Base-by-base conservation (phyloP, 768 basidiomycete genomes). In the Chalciporus piperatus region DNA sequence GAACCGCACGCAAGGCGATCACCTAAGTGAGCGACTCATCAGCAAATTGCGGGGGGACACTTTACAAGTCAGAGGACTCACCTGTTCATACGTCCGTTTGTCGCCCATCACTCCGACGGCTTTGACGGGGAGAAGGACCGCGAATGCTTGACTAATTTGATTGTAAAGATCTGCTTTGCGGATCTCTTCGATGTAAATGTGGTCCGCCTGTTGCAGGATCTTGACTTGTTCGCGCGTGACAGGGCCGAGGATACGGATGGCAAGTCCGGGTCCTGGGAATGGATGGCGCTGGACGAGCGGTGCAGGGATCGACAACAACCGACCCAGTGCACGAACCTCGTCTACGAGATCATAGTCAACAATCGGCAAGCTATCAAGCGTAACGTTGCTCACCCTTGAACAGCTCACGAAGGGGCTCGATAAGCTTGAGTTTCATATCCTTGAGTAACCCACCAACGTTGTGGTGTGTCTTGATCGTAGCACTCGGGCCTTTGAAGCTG, bases 401-500 rank as follows among this genome's bases (percentile, higher is more conserved):
- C 16, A 99, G 78, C 74, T 98, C 97, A 32, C 97, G 80, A 33
- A 99, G 74, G 17, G 97, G 97, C 73, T 99, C 97, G 59, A 99
- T 98, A 45, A 99, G 79, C 75, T 98, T 98, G 61, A 99, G 80
- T 70, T 93, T 97, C 97, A 98, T 99, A 72, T 98, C 88, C 66
- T 89, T 90, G 54, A 98, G 78, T 46, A 99, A 75, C 3, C 96
- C 96, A 25, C 97, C 97, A 58, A 98, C 97, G 59, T 99, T 99
- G 70, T 98, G 97, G 69, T 99, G 97, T 3, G 97, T 98, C 79
- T 99, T 99, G 78, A 99, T 99, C 10, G 96, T 98, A 35, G 97
- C 97, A 58, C 89, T 92, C 0, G 97, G 97, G 3, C 97, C 97
- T 73, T 98, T 98, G 82, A 99, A 99, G 72, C 89, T 92, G 74